Conservation (phyloP, 1,284 basidiomycete species). For the Malassezia sp. region DNA sequence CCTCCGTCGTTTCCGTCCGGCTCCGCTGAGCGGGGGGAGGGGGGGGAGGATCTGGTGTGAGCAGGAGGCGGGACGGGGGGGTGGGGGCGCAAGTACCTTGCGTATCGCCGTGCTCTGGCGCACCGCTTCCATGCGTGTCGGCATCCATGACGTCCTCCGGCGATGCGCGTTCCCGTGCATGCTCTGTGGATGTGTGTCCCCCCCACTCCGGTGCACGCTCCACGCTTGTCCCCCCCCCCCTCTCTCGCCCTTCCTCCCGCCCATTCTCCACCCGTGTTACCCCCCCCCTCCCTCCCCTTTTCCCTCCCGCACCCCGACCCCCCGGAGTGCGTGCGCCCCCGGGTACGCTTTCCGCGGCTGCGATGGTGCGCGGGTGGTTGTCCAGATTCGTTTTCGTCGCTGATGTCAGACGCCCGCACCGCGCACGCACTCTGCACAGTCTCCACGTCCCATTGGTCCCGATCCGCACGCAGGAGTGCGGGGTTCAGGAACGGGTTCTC, state of each 20-base stretch:
- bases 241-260: neutral
- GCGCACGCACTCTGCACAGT: constrained; percentile 38
- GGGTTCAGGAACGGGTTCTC: constrained; percentile 21
- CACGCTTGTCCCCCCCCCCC: no score
- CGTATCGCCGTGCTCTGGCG: constrained; percentile 17
- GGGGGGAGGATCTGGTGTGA: no score
- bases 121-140: constrained; percentile 15
- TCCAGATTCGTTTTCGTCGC: constrained; percentile 44
- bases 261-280: no score
- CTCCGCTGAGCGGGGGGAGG: constrained; percentile 25
- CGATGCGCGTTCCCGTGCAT: neutral
- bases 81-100: neutral
- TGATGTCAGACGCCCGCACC: no score
- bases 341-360: constrained; percentile 28
- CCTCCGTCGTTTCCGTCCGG: constrained; percentile 62
- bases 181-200: no score
- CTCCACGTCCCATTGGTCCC: constrained; percentile 45
- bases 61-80: constrained; percentile 5
- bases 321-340: no score
- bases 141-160: constrained; percentile 46
- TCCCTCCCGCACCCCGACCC: no score
- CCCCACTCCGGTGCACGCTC: no score
- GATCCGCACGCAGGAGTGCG: constrained; percentile 18
- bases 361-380: constrained; percentile 40
- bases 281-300: no score